phyloP scores from a whole-genome alignment of 2,329 filamentous ascomycete species.

The Fusarium sp. region DNA sequence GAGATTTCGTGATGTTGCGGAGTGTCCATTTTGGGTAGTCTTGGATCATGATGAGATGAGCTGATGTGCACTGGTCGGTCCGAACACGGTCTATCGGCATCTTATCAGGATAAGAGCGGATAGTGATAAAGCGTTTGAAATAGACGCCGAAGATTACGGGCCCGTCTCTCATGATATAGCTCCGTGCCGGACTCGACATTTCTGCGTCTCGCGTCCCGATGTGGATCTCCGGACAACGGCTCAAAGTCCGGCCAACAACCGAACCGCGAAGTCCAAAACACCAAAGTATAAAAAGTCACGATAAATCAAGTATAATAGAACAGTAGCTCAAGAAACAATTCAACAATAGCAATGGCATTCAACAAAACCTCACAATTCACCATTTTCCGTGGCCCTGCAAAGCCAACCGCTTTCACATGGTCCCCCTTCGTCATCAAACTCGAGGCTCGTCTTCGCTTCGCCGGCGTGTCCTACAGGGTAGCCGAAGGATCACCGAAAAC shows the following conservation, averaged over 20 bases:
- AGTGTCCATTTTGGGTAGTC: conserved; percentile 10
- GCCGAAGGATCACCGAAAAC: conserved; percentile 54
- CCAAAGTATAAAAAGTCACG: not conserved
- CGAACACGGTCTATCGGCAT: not conserved
- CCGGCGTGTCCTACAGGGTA: conserved; percentile 55
- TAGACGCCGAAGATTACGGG: not conserved
- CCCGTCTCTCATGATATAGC: not conserved
- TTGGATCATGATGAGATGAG: not conserved
- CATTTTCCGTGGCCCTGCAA: conserved; percentile 61
- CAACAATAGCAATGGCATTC: not conserved
- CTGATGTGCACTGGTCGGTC: not conserved
- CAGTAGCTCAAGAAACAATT: too few species aligned
- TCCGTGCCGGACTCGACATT: conserved; percentile 1
- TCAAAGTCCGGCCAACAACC: conserved; percentile 4
- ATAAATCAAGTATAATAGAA: not conserved
- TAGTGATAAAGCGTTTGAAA: not conserved
- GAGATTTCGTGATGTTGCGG: not conserved
- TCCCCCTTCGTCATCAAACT: conserved; percentile 71
- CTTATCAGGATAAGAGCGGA: not conserved
- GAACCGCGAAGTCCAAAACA: not conserved
- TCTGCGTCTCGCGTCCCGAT: not conserved
- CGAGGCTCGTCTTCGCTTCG: conserved; percentile 68
- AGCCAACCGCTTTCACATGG: conserved; percentile 57
- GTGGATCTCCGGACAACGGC: conserved; percentile 13
- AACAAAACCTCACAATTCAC: conserved; percentile 20